Percentiles rank a stretch among this genome's conserved stretches.
Evolutionary conservation across 768 basidiomycete species (phyloP).

Genomic region (Piloderma croceum): DNA sequence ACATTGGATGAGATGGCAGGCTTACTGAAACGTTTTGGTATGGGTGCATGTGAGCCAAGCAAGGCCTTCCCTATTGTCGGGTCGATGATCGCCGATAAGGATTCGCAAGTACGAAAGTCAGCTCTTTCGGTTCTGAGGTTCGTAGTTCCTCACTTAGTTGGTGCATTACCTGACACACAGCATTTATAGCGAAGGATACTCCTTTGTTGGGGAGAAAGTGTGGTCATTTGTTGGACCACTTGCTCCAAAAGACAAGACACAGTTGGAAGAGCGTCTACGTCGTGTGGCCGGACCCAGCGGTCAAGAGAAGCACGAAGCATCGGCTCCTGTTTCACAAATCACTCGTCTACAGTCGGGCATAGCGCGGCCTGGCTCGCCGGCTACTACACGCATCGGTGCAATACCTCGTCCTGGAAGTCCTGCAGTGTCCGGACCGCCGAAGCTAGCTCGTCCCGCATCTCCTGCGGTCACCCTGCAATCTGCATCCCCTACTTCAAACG

Average conservation of each 20-base stretch:
- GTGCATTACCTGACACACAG: conserved; percentile 9
- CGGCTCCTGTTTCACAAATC: conserved; percentile 41
- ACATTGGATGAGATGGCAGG: conserved; percentile 75
- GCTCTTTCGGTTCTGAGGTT: conserved; percentile 79
- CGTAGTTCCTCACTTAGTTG: conserved; percentile 16
- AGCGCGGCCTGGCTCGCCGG: conserved; percentile 48
- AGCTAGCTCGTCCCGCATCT: conserved; percentile 39
- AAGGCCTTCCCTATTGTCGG: conserved; percentile 79
- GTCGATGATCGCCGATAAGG: conserved; percentile 81
- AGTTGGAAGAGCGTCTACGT: conserved; percentile 84
- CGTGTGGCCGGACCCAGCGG: conserved; percentile 65
- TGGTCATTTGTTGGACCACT: conserved; percentile 75
- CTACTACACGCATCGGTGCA: conserved; percentile 35
- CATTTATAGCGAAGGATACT: conserved; percentile 66
- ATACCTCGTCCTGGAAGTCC: conserved; percentile 48
- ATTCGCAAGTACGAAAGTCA: conserved; percentile 83
- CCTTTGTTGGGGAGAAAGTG: conserved; percentile 78
- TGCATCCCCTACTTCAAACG: conserved; percentile 32
- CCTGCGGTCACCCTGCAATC: conserved; percentile 31
- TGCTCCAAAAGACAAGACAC: conserved; percentile 83
- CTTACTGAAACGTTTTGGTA: conserved; percentile 76
- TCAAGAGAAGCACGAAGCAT: conserved; percentile 37
- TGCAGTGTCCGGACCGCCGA: conserved; percentile 32
- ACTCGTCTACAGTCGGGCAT: conserved; percentile 46
- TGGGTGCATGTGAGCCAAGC: conserved; percentile 71